A percentile compares a stretch with the other conserved stretches of the same genome.
Evolutionary conservation across 257 asterid species (phyloP).

Genomic region (Echites panduratus): DNA sequence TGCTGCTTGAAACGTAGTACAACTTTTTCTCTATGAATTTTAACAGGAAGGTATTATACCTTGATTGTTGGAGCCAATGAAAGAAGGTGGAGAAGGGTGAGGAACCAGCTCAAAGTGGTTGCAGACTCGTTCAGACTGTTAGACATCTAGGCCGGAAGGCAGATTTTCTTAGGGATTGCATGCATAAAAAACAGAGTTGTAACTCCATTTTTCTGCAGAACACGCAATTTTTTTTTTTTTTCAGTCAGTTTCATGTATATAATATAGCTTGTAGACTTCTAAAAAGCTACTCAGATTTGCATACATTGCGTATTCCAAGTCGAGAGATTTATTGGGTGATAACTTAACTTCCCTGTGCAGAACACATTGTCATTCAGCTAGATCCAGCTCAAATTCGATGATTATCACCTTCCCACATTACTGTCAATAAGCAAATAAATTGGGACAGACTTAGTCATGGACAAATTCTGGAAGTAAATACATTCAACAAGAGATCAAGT

Average conservation of each 20-base stretch:
- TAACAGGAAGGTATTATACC: constrained; percentile 73
- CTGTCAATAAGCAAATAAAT: background rate
- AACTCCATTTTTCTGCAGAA: background rate
- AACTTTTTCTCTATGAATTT: background rate
- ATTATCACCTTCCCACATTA: background rate
- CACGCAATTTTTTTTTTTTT: background rate
- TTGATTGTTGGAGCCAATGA: constrained; percentile 82
- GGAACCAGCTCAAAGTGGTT: constrained; percentile 78
- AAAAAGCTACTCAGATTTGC: too few relatives aligned
- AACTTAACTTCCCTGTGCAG: too few relatives aligned
- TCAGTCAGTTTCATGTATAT: background rate
- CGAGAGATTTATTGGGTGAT: too few relatives aligned
- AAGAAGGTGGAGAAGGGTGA: constrained; percentile 60
- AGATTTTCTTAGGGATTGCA: background rate
- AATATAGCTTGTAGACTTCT: background rate
- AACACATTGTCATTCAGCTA: background rate
- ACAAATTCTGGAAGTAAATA: background rate
- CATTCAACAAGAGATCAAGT: background rate
- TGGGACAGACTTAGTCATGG: background rate
- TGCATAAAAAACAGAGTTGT: background rate
- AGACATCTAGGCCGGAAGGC: constrained; percentile 35
- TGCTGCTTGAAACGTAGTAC: background rate
- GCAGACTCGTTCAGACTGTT: constrained; percentile 77
- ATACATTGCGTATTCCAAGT: background rate
- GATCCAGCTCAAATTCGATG: background rate